Conservation (phyloP, 495 filamentous ascomycete species). For the Podospora anserina region DNA sequence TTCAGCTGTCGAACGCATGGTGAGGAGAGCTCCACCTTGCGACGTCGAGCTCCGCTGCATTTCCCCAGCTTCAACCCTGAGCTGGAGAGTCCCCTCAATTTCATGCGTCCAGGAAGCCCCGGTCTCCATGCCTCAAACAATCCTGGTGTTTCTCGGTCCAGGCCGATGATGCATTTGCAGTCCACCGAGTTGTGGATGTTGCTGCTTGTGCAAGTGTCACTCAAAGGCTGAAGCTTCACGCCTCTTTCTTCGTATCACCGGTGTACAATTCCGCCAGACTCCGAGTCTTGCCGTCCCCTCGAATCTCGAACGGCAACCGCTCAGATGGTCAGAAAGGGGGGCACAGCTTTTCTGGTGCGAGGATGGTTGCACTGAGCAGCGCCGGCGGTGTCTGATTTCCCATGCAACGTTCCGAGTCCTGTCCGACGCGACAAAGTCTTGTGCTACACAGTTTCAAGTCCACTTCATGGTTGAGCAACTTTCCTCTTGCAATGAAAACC, state of each 20-base stretch:
- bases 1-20: background rate
- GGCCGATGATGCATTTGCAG: background rate
- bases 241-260: background rate
- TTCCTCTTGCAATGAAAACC: background rate
- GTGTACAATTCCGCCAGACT: background rate
- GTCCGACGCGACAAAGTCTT: background rate
- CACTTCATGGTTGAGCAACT: background rate
- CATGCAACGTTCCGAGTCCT: conserved; percentile 3
- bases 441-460: background rate
- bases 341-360: background rate
- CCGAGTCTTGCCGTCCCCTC: background rate
- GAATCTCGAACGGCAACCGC: background rate
- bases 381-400: background rate
- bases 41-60: background rate
- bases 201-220: background rate
- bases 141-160: conserved; percentile 3
- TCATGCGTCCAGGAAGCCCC: background rate
- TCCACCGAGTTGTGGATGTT: no score
- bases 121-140: background rate
- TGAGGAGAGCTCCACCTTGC: background rate
- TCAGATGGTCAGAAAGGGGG: background rate
- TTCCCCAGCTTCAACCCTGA: background rate
- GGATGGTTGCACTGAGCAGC: background rate
- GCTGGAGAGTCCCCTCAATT: background rate
- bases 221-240: background rate